These are phyloP conservation scores for Yamadazyma scolyti DNA, from an alignment of 805 yeast species.

Conservation along the genomic window DNA sequence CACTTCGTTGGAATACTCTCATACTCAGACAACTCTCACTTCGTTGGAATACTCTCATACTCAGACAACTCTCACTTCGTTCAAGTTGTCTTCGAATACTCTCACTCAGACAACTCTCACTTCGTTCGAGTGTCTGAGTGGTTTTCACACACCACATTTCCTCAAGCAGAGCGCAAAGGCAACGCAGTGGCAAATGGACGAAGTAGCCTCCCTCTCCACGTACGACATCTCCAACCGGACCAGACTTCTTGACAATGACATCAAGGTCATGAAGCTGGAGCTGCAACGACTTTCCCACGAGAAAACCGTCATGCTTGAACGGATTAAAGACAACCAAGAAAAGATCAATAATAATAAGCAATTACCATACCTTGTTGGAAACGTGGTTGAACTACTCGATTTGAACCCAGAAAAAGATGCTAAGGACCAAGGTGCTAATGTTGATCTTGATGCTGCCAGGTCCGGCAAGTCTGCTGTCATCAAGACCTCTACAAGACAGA, in stretches of 20 bases:
- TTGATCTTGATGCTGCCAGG: slow-evolving; percentile 86
- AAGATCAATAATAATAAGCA: slow-evolving; percentile 94
- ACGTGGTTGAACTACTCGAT: slow-evolving; percentile 91
- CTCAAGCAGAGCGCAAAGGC: no score
- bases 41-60: no score
- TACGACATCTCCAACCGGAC: slow-evolving; percentile 83
- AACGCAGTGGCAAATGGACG: slow-evolving; percentile 55
- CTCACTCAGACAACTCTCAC: no score
- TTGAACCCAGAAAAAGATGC: slow-evolving; percentile 82
- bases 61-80: no score
- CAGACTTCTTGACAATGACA: slow-evolving; percentile 87
- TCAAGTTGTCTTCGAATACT: no score
- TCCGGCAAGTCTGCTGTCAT: slow-evolving; percentile 97
- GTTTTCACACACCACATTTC: no score
- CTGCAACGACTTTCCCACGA: slow-evolving; percentile 88
- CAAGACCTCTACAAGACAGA: slow-evolving; percentile 95
- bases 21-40: no score
- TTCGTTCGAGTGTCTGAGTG: no score
- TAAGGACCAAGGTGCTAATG: slow-evolving; percentile 88
- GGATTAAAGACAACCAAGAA: slow-evolving; percentile 93
- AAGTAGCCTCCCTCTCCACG: slow-evolving; percentile 72
- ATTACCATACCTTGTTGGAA: slow-evolving; percentile 93
- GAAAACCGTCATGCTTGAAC: slow-evolving; percentile 85
- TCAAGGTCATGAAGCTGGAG: slow-evolving; percentile 91
- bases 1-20: no score